These are phyloP conservation scores for Myriosclerotinia duriaeana DNA, from an alignment of 2,329 filamentous ascomycete genomes.

Conservation along the genomic window DNA sequence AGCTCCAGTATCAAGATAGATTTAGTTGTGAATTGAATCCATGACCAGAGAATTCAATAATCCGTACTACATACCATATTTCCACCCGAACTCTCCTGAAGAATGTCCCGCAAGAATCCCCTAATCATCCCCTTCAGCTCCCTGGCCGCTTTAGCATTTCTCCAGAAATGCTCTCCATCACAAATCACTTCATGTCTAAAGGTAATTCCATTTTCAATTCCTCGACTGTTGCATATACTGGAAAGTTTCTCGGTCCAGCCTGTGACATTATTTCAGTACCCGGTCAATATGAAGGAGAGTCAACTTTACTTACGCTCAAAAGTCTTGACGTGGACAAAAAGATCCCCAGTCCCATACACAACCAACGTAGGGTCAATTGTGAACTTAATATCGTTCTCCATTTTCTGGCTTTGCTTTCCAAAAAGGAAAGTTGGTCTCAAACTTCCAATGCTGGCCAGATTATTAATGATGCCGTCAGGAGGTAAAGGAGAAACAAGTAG, in stretches of 20 bases:
- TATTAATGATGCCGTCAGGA: constrained; percentile 52
- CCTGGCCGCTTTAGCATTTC: not conserved
- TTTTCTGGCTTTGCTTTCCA: constrained; percentile 35
- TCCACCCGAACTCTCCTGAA: too few species aligned
- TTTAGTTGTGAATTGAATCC: too few species aligned
- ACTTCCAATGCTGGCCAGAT: constrained; percentile 57
- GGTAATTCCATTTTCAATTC: not conserved
- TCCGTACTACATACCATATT: too few species aligned
- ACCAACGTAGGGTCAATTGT: constrained; percentile 61
- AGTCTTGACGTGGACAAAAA: constrained; percentile 66
- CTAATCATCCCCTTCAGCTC: not conserved
- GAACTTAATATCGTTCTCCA: constrained; percentile 53
- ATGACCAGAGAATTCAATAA: too few species aligned
- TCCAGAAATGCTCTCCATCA: constrained; percentile 22
- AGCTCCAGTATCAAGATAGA: too few species aligned
- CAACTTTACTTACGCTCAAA: constrained; percentile 45
- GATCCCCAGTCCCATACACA: constrained; percentile 73
- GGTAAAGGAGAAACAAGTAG: constrained; percentile 68
- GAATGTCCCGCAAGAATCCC: not conserved
- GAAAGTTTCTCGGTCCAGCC: constrained; percentile 18
- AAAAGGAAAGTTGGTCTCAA: constrained; percentile 26
- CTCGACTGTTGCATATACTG: not conserved
- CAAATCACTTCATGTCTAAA: constrained; percentile 14
- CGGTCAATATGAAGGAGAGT: not conserved
- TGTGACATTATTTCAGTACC: not conserved